Conservation (phyloP, 495 filamentous ascomycete genomes). For the Geoglossum glabrum region DNA sequence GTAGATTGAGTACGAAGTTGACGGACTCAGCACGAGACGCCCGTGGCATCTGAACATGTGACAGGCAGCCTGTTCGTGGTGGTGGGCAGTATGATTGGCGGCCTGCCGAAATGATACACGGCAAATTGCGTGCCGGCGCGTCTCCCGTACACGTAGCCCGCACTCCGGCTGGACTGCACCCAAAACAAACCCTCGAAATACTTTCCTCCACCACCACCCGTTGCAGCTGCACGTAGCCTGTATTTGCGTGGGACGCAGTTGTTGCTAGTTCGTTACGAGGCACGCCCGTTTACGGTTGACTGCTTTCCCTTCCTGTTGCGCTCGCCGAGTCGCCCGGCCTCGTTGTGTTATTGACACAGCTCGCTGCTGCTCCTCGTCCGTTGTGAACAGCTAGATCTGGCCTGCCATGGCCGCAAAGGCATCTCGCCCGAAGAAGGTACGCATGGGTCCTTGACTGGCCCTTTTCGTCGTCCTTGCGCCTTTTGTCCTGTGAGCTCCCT, state of each 20-base stretch:
- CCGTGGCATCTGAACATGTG: too few relatives aligned
- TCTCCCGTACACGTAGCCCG: too few relatives aligned
- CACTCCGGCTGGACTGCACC: too few relatives aligned
- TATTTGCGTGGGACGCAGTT: background rate
- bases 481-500: background rate
- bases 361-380: background rate
- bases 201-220: background rate
- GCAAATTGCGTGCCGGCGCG: too few relatives aligned
- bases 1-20: background rate
- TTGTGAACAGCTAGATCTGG: background rate
- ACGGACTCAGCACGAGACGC: background rate
- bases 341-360: background rate
- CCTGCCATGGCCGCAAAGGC: background rate
- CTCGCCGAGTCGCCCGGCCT: background rate
- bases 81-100: too few relatives aligned
- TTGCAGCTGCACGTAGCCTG: background rate
- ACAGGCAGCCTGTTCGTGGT: too few relatives aligned
- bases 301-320: background rate
- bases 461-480: background rate
- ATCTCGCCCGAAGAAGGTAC: background rate
- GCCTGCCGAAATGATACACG: too few relatives aligned
- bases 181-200: too few relatives aligned
- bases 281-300: background rate
- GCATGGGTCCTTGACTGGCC: background rate
- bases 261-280: background rate